These are phyloP conservation scores for Neurospora sp. DNA, from an alignment of 495 filamentous ascomycete genomes.

Conservation along the genomic window DNA sequence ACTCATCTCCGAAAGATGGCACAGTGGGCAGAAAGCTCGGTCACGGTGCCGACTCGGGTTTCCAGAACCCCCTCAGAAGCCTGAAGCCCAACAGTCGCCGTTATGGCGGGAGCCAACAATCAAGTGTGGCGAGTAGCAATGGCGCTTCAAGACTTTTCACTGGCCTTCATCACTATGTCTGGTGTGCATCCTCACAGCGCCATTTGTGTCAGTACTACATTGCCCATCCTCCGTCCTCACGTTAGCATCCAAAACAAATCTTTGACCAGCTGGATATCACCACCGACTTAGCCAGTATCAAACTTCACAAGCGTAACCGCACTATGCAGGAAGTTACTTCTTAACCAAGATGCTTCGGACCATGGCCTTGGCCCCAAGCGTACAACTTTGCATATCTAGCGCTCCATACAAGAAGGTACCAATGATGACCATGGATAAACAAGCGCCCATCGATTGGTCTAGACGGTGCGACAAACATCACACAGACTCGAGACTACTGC, in stretches of 20 bases:
- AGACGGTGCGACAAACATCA: neutral
- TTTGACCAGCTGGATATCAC: neutral
- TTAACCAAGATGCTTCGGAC: neutral
- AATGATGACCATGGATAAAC: neutral
- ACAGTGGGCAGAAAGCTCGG: neutral
- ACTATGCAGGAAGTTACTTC: neutral
- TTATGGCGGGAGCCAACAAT: neutral
- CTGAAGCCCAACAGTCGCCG: neutral
- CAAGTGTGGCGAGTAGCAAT: neutral
- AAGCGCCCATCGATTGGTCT: neutral
- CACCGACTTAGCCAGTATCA: neutral
- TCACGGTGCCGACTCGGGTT: neutral
- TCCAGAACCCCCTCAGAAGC: neutral
- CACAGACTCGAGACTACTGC: neutral
- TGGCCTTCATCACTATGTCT: neutral
- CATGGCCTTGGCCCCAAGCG: neutral
- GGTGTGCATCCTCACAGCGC: neutral
- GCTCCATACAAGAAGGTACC: neutral
- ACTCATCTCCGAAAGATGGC: neutral
- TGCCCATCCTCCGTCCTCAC: neutral
- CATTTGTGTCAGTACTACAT: neutral
- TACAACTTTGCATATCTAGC: neutral
- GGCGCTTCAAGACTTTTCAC: neutral
- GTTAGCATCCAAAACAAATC: neutral
- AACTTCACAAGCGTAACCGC: neutral